Conservation (phyloP, 2,329 filamentous ascomycete genomes). For the Rasamsonia emersonii region DNA sequence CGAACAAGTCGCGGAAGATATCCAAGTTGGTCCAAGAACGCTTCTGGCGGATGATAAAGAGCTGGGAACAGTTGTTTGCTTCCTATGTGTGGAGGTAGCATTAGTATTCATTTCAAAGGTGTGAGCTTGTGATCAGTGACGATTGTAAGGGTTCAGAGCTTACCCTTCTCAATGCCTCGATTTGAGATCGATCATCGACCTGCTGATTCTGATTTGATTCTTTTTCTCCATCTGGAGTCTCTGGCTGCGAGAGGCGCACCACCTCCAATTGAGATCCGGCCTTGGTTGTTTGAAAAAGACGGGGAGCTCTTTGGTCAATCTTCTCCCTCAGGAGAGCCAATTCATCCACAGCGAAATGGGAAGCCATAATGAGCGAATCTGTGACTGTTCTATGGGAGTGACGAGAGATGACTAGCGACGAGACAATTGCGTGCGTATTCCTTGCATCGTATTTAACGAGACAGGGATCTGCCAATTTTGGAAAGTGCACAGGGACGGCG, state of each 20-base stretch:
- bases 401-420: too few species aligned
- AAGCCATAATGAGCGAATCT: too few species aligned
- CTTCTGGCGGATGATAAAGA: constrained; percentile 8
- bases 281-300: not conserved
- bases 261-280: not conserved
- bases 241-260: not conserved
- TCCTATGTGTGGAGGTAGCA: constrained; percentile 1
- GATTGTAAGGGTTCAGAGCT: not conserved
- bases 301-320: not conserved
- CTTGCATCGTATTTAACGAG: too few species aligned
- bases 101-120: too few species aligned
- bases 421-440: too few species aligned
- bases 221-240: not conserved
- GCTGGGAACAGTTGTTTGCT: constrained; percentile 1
- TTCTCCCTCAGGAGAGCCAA: too few species aligned
- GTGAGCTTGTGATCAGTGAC: not conserved
- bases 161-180: not conserved
- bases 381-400: too few species aligned
- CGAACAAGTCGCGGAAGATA: constrained; percentile 9
- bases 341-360: too few species aligned
- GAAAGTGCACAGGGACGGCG: too few species aligned
- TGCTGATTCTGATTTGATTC: not conserved
- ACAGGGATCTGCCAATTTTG: too few species aligned
- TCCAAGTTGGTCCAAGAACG: constrained; percentile 10
- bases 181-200: not conserved